Evolutionary conservation across 495 filamentous ascomycete genomes (phyloP), one percentile per base, ranked within the genome.

Genomic region (Antarctomyces pellizariae): DNA sequence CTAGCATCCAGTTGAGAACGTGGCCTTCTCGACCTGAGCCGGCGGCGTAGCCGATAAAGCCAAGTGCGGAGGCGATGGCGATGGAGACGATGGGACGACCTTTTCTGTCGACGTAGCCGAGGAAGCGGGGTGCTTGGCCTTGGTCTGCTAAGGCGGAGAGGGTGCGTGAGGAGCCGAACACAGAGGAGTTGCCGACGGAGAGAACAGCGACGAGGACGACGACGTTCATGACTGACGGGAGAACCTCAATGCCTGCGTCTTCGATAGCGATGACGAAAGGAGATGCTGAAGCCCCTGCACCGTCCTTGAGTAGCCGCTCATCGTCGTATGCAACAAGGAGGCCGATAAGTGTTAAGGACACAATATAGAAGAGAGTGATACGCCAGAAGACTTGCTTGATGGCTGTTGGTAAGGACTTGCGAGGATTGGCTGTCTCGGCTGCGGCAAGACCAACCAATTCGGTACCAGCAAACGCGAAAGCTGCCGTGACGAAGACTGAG

Each of bases 381-480:
- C 82, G 72, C 82, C 82, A 92, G 50, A 92, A 92, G 18, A 92
- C 80, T 48, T 92, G 80, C 46, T 89, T 89, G 40, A 83, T 66
- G 22, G 80, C 80, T 0, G 71, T 75, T 0, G 80, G 80, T 4
- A 92, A 61, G 8, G 74, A 74, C 41, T 84, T 89, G 33, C 78
- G 67, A 6, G 80, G 80, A 44, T 89, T 89, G 3, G 64, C 67
- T 2, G 78, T 80, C 43, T 92, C 80, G 20, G 80, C 80, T 20
- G 79, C 79, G 15, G 80, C 79, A 18, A 92, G 61, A 29, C 80
- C 84, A 28, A 92, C 82, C n/a, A 93, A 53, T 43, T 95, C 84
- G 7, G 82, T 93, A 22, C 84, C 84, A 3, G 78, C 65, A 38
- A 91, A 95, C 30, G 84, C 69, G 41, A 93, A 92, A 16, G 82